These are phyloP conservation scores for Yamadazyma triangularis DNA, from an alignment of 1,139 yeast genomes.

Conservation along the genomic window DNA sequence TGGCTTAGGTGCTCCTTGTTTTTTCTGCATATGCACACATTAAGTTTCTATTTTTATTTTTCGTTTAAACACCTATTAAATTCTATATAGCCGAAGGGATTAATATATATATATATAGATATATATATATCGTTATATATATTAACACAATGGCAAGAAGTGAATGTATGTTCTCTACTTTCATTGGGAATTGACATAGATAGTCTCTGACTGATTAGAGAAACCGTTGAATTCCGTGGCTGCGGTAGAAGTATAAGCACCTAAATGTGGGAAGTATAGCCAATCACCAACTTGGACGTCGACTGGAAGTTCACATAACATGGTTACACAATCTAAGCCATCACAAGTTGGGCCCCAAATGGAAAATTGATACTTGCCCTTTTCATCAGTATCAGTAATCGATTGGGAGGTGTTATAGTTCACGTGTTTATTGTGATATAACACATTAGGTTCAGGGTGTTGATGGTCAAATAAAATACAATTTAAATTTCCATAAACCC, in stretches of 20 bases:
- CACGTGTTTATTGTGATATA: conserved; percentile 49
- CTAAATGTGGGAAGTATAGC: conserved; percentile 79
- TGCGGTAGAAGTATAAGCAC: conserved; percentile 95
- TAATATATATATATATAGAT: no score
- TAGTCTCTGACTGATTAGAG: conserved; percentile 53
- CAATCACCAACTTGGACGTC: conserved; percentile 84
- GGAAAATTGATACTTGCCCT: conserved; percentile 44
- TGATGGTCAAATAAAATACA: conserved; percentile 94
- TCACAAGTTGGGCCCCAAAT: conserved; percentile 99
- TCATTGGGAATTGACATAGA: conserved; percentile 52
- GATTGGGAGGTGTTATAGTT: conserved; percentile 25
- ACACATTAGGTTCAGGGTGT: conserved; percentile 63
- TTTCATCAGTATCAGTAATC: conserved; percentile 16
- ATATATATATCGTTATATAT: no score
- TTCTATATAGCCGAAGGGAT: no score
- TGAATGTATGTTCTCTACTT: no score
- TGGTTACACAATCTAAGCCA: conserved; percentile 82
- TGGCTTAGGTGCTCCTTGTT: no score
- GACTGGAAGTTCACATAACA: conserved; percentile 47
- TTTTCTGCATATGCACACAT: no score
- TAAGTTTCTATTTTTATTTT: no score
- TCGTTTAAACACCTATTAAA: no score
- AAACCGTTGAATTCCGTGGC: conserved; percentile 89
- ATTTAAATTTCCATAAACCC: conserved; percentile 93
- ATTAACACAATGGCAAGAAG: no score